These are phyloP conservation scores for Blastocystis hominis DNA, from an alignment of 352 stramenopile species.

Conservation along the genomic window DNA sequence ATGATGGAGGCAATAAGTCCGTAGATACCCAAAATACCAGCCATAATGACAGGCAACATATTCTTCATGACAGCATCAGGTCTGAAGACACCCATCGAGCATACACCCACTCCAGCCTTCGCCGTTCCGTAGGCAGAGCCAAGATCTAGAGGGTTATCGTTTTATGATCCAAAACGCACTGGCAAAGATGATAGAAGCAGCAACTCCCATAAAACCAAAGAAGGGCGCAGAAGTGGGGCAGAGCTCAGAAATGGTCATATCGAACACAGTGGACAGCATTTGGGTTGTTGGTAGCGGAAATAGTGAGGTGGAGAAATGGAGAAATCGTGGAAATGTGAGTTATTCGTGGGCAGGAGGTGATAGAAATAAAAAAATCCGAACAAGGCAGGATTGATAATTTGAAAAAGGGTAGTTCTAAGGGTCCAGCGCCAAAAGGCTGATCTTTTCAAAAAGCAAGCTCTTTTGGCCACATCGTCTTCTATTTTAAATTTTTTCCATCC, in stretches of 20 bases:
- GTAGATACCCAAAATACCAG: slow-evolving; percentile 80
- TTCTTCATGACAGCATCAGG: slow-evolving; percentile 91
- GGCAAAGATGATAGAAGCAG: slow-evolving; percentile 80
- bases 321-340: no score
- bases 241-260: slow-evolving; percentile 74
- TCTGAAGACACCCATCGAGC: slow-evolving; percentile 84
- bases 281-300: no score
- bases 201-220: slow-evolving; percentile 98
- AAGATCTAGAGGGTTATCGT: slow-evolving; percentile 74
- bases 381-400: no score
- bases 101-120: slow-evolving; percentile 91
- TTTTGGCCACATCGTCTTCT: no score
- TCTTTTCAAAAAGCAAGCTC: no score
- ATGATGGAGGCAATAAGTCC: slow-evolving; percentile 76
- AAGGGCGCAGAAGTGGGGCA: slow-evolving; percentile 94
- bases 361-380: no score
- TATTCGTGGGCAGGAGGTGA: no score
- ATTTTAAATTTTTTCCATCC: no score
- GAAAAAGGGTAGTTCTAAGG: no score
- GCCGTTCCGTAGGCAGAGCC: slow-evolving; percentile 88
- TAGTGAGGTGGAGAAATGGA: no score
- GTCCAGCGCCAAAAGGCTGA: no score
- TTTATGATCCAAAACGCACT: slow-evolving; percentile 65
- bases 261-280: slow-evolving; percentile 55
- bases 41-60: slow-evolving; percentile 97